Base-by-base conservation (phyloP, 1,139 yeast genomes). In the Yamadazyma trypodendri region DNA sequence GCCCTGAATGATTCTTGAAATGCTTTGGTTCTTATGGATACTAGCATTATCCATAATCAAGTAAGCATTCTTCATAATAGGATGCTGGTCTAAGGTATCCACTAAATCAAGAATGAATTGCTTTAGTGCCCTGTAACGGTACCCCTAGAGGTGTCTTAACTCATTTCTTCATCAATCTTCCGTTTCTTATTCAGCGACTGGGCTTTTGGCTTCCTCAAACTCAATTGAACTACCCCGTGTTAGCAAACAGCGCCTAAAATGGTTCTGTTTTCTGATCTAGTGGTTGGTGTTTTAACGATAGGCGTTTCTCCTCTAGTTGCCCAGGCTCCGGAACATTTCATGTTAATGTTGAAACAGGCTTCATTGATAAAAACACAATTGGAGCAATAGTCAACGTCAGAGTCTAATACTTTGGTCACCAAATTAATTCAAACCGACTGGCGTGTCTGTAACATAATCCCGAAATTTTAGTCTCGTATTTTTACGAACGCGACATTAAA, bases 271-370 rank as follows among this genome's bases (percentile, higher is more conserved):
- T 28, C 30, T 28, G 30, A 5, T 16, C 30, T 28, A 6, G 30
- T 28, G 11, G 12, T 6, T 14, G 30, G 20, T 6, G 30, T 28
- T 11, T 16, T 28, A 5, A 28, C 30, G 28, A 24, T 12, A 28
- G 30, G 30, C 30, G 13, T 28, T 15, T 28, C 21, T 28, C 30
- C 21, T 28, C 20, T 11, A 28, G 16, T n/a, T 5, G 45, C 40
- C 45, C 37, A 32, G 12, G 42, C 43, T 28, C 36, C 38, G 12
- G 38, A 35, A 5, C 42, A 22, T 31, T 36, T 41, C 45, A 42
- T 43, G 27, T 43, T 40, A 15, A 41, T 37, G 24, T 39, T 43
- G 36, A 41, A 43, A 10, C 38, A 42, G 15, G 42, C 42, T 35
- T 43, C 45, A 32, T 41, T 41, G 24, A 41, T 37, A 24, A 39